Conservation (phyloP, 2,329 filamentous ascomycete species). For the Cryoendolithus antarcticus region DNA sequence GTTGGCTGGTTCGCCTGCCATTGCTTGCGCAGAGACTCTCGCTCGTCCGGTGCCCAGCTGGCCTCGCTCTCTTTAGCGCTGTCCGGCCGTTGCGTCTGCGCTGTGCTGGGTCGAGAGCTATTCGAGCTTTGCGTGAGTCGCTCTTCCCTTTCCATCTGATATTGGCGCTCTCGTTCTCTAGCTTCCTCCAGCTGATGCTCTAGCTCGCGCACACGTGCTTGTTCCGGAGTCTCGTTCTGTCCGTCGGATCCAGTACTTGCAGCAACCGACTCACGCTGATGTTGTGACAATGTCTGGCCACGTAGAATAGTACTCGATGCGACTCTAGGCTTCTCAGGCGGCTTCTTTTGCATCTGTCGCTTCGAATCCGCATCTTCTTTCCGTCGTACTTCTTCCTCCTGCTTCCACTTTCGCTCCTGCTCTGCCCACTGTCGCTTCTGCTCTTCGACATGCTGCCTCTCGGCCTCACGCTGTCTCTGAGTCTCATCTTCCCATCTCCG, state of each 20-base stretch:
- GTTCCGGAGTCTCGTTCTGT: slow-evolving; percentile 40
- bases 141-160: slow-evolving; percentile 48
- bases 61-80: slow-evolving; percentile 40
- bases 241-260: slow-evolving; percentile 24
- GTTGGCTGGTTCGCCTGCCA: slow-evolving; percentile 31
- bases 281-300: slow-evolving; percentile 78
- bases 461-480: slow-evolving; percentile 44
- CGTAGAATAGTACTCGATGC: slow-evolving; percentile 45
- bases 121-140: slow-evolving; percentile 28
- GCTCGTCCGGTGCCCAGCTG: slow-evolving; percentile 56
- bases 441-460: slow-evolving; percentile 48
- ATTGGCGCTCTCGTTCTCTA: slow-evolving; percentile 53
- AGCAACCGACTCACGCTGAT: slow-evolving; percentile 55
- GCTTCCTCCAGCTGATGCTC: slow-evolving; percentile 61
- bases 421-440: slow-evolving; percentile 65
- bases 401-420: slow-evolving; percentile 63
- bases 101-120: slow-evolving; percentile 24
- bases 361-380: slow-evolving; percentile 64
- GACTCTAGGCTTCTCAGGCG: slow-evolving; percentile 37
- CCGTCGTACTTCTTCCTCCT: slow-evolving; percentile 59
- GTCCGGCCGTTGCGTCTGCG: slow-evolving; percentile 12
- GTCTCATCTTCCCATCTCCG: slow-evolving; percentile 55
- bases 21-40: slow-evolving; percentile 49
- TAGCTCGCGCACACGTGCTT: slow-evolving; percentile 62
- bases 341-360: slow-evolving; percentile 53